Conservation (phyloP, 768 basidiomycete genomes). For the Kwoniella dendrophila region DNA sequence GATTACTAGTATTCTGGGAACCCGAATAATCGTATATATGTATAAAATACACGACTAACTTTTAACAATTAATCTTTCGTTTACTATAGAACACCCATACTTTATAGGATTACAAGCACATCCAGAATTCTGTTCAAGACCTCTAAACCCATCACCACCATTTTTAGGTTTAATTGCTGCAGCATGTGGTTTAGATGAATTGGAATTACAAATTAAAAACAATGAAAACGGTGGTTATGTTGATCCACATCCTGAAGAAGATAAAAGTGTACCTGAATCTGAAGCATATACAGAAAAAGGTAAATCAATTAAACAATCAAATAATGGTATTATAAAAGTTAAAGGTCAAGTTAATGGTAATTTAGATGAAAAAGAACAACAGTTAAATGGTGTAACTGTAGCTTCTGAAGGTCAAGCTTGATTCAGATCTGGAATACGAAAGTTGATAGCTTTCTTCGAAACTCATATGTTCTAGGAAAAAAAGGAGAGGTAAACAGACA, state of each 20-base stretch:
- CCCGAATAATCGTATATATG: neutral
- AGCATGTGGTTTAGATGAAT: conserved; percentile 62
- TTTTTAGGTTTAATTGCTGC: conserved; percentile 96
- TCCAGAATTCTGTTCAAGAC: conserved; percentile 97
- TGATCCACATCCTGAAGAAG: conserved; percentile 53
- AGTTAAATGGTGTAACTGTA: conserved; percentile 26
- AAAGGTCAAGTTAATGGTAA: conserved; percentile 25
- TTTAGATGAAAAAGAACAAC: conserved; percentile 25
- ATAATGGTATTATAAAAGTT: conserved; percentile 35
- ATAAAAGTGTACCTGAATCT: conserved; percentile 49
- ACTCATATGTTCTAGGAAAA: neutral
- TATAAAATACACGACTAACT: no score
- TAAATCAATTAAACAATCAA: conserved; percentile 43
- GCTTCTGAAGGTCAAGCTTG: neutral
- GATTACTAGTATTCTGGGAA: neutral
- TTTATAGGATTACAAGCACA: conserved; percentile 94
- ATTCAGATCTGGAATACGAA: neutral
- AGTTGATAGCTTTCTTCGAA: neutral
- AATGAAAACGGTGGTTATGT: conserved; percentile 60
- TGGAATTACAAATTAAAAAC: conserved; percentile 71
- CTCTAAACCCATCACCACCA: conserved; percentile 93
- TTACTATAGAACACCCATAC: conserved; percentile 77
- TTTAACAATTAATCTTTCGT: neutral
- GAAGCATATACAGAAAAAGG: conserved; percentile 49
- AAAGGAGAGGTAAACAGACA: no score